phyloP scores from a whole-genome alignment of 371 early-diverging fungal species.

The Apophysomyces sp. region DNA sequence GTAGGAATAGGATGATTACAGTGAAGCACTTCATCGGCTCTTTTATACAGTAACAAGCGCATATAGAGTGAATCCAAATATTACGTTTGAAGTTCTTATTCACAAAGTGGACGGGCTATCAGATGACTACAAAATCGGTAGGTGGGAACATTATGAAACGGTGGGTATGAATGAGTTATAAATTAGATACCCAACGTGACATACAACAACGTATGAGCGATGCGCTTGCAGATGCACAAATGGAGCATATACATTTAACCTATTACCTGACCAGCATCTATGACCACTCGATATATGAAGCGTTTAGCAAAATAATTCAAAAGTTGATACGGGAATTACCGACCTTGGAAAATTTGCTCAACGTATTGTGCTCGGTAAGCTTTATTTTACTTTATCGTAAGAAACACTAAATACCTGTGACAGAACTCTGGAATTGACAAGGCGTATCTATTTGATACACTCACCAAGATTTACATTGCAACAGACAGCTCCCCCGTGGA shows the following conservation, averaged over 20 bases:
- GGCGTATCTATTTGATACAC: constrained; percentile 90
- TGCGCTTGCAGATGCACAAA: constrained; percentile 79
- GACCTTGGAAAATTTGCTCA: constrained; percentile 89
- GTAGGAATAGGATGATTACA: constrained; percentile 77
- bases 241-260: constrained; percentile 76
- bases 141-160: neutral
- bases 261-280: constrained; percentile 94
- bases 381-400: neutral
- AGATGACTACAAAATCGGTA: constrained; percentile 92
- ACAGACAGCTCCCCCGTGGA: constrained; percentile 95
- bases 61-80: constrained; percentile 75
- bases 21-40: constrained; percentile 76
- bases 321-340: constrained; percentile 87
- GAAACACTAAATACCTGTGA: neutral
- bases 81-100: constrained; percentile 91
- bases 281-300: constrained; percentile 94
- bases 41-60: constrained; percentile 77
- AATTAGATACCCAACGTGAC: constrained; percentile 86
- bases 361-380: constrained; percentile 87
- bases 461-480: constrained; percentile 91
- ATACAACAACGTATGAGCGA: constrained; percentile 89
- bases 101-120: constrained; percentile 96
- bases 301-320: constrained; percentile 92
- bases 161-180: neutral
- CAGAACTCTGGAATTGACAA: constrained; percentile 95